Base-by-base conservation (phyloP, 1,139 yeast genomes). In the Geotrichum europaeum region DNA sequence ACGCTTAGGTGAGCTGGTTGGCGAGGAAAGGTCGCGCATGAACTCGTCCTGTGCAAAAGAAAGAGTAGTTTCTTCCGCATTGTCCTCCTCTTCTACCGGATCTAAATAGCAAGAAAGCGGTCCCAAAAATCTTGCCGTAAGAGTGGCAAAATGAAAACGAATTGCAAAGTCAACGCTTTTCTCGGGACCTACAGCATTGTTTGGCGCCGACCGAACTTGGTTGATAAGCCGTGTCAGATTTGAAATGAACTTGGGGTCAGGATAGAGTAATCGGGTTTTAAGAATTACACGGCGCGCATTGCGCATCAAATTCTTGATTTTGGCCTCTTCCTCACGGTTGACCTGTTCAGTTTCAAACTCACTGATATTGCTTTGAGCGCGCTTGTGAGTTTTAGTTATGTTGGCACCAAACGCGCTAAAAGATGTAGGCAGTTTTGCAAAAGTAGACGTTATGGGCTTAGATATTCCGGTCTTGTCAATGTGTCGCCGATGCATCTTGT, bases 101-200 rank as follows among this genome's bases (percentile, higher is more conserved):
- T 59, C 61, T 30, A 59, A 50, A 34, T 54, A 59, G 28, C 61
- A 59, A 9, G 61, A 53, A 28, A 60, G 36, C 7, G 63, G 63
- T 7, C 58, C 53, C 22, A 60, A 49, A 52, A 60, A 58, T n/a
- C 53, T 51, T 5, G 63, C 60, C 9, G 63, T 60, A n/a, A 58
- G 24, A 10, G 63, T 58, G 5, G 63, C 63, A 53, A 60, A 60
- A 58, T 60, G 61, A 43, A 58, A 60, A 13, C 63, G 53, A 24
- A 60, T 60, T 12, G 56, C 56, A 58, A 60, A 57, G 50, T 60
- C 63, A 12, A 60, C 51, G n/a, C 57, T 55, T 40, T 58, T 60
- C 6, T 55, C 57, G 13, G 50, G 53, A 3, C 45, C 36, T 3
- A 50, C 40, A 20, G 25, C 30, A 5, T 34, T 30, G 32, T 20